Evolutionary conservation across 2,329 filamentous ascomycete species (phyloP), one percentile per base, ranked within the genome.

Genomic region (Colletotrichum sidae): DNA sequence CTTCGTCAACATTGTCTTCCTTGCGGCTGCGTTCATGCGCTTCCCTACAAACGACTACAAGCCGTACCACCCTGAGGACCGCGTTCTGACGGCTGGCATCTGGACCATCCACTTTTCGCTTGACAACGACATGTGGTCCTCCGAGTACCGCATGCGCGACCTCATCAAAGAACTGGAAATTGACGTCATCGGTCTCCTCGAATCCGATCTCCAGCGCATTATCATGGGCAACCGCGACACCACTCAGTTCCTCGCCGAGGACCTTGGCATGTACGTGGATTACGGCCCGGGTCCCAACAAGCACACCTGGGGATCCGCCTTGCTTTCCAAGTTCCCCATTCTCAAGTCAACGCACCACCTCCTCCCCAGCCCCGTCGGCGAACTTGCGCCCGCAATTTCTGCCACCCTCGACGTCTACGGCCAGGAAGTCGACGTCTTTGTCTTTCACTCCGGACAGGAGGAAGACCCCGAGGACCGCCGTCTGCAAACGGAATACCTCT

Each of bases 151-250:
- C 68, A 96, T 97, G 89, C 91, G 93, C 64, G 91, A 97, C 81
- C 84, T 97, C 12, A 90, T 97, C 78, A 90, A 93, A 74, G 96
- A 98, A 73, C 83, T 97, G n/a, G 96, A 99, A 78, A 82, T 99
- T n/a, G 96, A 99, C 74, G 93, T 99, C 6, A 87, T 99, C 51
- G 96, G 96, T n/a, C 86, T 99, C 17, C 86, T 99, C 1, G 96
- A 99, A 78, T 92, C 91, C 1, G 96, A 99, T 76, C 86, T 93
- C 41, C 96, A 99, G 80, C 92, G 95, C 71, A 97, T 99, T 80
- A 99, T 99, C 83, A 99, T 98, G 96, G 96, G 96, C 73, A 99
- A 98, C 80, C 92, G 96, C 70, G 96, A 99, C 76, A 92, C 93
- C 8, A 97, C 96, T 1, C 96, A 98, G 76, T 96, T 93, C 79